These are phyloP conservation scores for Takashimella koratensis DNA, from an alignment of 1,284 basidiomycete genomes.

Conservation along the genomic window DNA sequence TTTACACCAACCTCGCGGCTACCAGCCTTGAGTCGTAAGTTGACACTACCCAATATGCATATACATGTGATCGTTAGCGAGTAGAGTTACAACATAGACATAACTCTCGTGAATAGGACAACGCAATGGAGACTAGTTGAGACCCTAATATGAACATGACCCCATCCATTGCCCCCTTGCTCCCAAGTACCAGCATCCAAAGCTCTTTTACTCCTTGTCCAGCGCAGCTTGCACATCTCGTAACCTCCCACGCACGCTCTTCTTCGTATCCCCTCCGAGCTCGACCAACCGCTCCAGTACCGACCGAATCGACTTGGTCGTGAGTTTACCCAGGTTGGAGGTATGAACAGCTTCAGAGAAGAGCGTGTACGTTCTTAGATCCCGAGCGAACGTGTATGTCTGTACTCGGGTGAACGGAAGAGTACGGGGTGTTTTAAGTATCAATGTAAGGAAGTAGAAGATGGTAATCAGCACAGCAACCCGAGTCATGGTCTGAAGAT, in stretches of 20 bases:
- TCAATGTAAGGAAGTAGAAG: not conserved
- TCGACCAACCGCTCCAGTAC: conserved; percentile 28
- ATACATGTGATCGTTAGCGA: no score
- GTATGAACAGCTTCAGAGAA: conserved; percentile 34
- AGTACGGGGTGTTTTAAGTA: not conserved
- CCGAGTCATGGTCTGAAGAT: not conserved
- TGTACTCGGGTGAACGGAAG: no score
- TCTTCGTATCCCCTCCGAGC: conserved; percentile 36
- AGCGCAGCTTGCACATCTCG: conserved; percentile 25
- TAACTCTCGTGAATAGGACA: no score
- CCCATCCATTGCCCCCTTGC: no score
- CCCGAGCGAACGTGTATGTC: conserved; percentile 49
- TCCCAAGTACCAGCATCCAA: no score
- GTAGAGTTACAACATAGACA: no score
- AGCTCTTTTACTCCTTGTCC: conserved; percentile 18
- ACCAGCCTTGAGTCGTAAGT: no score
- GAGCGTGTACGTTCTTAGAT: conserved; percentile 39
- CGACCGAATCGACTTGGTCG: conserved; percentile 22
- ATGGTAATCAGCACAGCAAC: not conserved
- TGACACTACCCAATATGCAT: no score
- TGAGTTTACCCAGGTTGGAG: conserved; percentile 14
- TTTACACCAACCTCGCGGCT: no score
- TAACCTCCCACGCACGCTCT: conserved; percentile 37
- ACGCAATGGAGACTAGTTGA: no score
- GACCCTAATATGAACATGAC: no score